phyloP scores from a whole-genome alignment of 257 asterid species.

The Nicotiana otophora region DNA sequence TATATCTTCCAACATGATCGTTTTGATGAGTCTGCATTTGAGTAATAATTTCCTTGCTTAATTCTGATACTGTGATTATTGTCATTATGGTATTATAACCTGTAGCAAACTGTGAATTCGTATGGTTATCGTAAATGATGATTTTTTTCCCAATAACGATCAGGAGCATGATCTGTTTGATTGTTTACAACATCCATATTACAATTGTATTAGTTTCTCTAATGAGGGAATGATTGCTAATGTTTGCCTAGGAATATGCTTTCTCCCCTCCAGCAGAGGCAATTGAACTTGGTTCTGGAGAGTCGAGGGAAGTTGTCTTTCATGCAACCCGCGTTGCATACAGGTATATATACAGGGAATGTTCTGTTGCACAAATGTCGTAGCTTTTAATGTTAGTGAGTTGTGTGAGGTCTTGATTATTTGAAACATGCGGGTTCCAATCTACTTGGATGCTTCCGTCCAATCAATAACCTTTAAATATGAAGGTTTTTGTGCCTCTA shows the following conservation, averaged over 20 bases:
- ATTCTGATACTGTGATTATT: background rate
- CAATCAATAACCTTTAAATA: background rate
- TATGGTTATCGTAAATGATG: background rate
- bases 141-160: background rate
- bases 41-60: background rate
- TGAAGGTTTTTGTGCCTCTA: background rate
- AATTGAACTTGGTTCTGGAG: slow-evolving; percentile 87
- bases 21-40: background rate
- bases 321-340: slow-evolving; percentile 90
- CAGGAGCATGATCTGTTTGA: background rate
- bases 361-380: background rate
- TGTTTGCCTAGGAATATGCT: slow-evolving; percentile 71
- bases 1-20: background rate
- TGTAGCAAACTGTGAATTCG: background rate
- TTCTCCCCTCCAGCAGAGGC: slow-evolving; percentile 91
- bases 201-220: slow-evolving; percentile 6
- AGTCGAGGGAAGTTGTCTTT: slow-evolving; percentile 72
- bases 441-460: background rate
- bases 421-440: background rate
- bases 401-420: background rate
- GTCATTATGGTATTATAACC: background rate
- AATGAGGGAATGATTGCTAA: slow-evolving; percentile 9
- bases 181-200: background rate
- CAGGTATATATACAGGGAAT: slow-evolving; percentile 43
- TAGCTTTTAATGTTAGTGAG: background rate